A percentile compares a stretch with the other conserved stretches of the same genome.
These are phyloP conservation scores for Claviceps quebecensis DNA, from an alignment of 2,329 filamentous ascomycete genomes.

Conservation along the genomic window DNA sequence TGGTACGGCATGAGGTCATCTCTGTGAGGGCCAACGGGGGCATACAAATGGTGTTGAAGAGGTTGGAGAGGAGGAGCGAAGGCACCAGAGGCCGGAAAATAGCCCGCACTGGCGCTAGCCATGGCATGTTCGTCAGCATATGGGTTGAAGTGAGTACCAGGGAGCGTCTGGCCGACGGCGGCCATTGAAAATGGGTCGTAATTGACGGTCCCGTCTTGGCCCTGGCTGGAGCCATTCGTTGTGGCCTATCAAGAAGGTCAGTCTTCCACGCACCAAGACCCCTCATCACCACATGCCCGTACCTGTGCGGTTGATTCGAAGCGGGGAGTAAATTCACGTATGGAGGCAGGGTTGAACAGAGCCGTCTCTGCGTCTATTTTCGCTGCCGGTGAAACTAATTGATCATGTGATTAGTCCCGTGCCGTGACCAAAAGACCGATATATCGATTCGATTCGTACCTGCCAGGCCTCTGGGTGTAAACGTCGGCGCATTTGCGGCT, in stretches of 20 bases:
- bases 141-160: constrained; percentile 49
- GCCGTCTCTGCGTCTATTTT: constrained; percentile 28
- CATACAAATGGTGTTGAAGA: constrained; percentile 85
- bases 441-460: constrained; percentile 16
- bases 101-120: constrained; percentile 42
- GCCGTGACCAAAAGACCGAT: neutral
- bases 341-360: constrained; percentile 41
- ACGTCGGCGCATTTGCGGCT: constrained; percentile 75
- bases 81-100: constrained; percentile 46
- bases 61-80: constrained; percentile 45
- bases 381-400: constrained; percentile 20
- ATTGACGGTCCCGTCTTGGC: constrained; percentile 26
- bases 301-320: constrained; percentile 39
- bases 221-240: constrained; percentile 33
- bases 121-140: constrained; percentile 63
- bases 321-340: constrained; percentile 46
- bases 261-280: neutral
- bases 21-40: constrained; percentile 68
- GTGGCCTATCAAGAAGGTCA: constrained; percentile 15
- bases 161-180: constrained; percentile 36
- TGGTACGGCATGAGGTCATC: constrained; percentile 78
- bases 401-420: neutral
- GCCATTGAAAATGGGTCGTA: constrained; percentile 54
- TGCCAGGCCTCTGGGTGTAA: constrained; percentile 54
- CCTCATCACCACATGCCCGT: constrained; percentile 10